Evolutionary conservation across 106 monocot species (phyloP).

Genomic region (Acorus gramineus): DNA sequence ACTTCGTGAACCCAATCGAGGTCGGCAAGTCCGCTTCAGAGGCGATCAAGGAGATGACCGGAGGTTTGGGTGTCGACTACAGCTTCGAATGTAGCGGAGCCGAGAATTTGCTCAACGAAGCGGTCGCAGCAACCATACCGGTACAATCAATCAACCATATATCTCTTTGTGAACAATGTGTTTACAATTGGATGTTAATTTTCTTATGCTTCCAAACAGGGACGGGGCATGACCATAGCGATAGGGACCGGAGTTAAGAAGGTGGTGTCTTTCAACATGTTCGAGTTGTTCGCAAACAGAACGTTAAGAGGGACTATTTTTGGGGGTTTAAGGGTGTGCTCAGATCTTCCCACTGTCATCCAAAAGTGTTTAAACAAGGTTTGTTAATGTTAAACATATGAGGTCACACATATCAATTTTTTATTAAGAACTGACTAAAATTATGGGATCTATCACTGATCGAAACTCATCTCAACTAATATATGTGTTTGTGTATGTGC

Average conservation of each 20-base stretch:
- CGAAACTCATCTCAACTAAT: no score
- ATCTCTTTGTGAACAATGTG: no score
- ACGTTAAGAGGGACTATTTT: conserved; percentile 9
- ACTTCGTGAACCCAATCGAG: conserved; percentile 7
- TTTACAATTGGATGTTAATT: no score
- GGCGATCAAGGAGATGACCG: conserved; percentile 1
- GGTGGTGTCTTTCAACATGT: background rate
- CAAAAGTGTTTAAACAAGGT: conserved; percentile 8
- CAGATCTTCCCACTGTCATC: background rate
- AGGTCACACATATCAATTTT: no score
- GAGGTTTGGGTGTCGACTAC: conserved; percentile 11
- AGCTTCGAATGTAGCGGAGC: conserved; percentile 3
- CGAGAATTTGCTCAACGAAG: background rate
- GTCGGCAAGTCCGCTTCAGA: conserved; percentile 3
- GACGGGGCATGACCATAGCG: background rate
- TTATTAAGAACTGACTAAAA: no score
- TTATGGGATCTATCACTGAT: no score
- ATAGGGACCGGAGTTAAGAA: background rate
- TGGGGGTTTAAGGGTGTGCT: conserved; percentile 1
- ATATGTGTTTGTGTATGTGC: no score
- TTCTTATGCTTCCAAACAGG: background rate
- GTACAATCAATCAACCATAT: background rate
- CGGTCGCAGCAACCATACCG: conserved; percentile 1
- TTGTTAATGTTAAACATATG: no score
- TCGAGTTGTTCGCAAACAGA: background rate